Evolutionary conservation across 176 grass and related monocot species (phyloP).

Genomic region (Aegilops sharonensis): DNA sequence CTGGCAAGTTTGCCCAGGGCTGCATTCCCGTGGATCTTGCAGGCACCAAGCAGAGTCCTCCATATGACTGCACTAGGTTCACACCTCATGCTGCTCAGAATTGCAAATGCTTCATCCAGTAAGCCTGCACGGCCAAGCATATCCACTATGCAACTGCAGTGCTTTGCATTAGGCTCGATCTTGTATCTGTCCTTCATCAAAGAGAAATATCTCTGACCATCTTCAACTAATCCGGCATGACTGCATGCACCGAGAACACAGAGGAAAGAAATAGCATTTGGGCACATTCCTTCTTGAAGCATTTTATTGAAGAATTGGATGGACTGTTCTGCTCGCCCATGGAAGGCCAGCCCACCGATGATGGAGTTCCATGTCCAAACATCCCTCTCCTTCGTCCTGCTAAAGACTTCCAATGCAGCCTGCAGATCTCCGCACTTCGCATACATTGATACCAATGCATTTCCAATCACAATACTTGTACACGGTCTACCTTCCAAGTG

Average conservation of each 20-base stretch:
- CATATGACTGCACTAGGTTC: conserved; percentile 44
- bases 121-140: conserved; percentile 46
- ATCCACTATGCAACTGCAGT: conserved; percentile 50
- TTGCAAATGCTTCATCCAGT: conserved; percentile 38
- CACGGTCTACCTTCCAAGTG: conserved; percentile 6
- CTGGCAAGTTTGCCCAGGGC: conserved; percentile 25
- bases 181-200: conserved; percentile 19
- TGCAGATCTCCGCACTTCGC: conserved; percentile 34
- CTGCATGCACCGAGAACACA: conserved; percentile 50
- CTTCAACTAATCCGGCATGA: conserved; percentile 48
- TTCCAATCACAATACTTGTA: conserved; percentile 18
- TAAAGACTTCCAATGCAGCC: conserved; percentile 33
- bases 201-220: conserved; percentile 36
- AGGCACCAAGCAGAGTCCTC: conserved; percentile 56
- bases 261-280: conserved; percentile 47
- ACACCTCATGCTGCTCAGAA: conserved; percentile 31
- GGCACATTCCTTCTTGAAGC: conserved; percentile 16
- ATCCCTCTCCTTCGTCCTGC: conserved; percentile 35
- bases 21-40: conserved; percentile 36
- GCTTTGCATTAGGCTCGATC: conserved; percentile 43
- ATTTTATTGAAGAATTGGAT: conserved; percentile 41
- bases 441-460: conserved; percentile 46
- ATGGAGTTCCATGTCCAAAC: conserved; percentile 54
- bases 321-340: conserved; percentile 29
- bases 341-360: conserved; percentile 39